These are phyloP conservation scores for Crocinoboletus sp. DNA, from an alignment of 1,284 basidiomycete genomes.

Conservation along the genomic window DNA sequence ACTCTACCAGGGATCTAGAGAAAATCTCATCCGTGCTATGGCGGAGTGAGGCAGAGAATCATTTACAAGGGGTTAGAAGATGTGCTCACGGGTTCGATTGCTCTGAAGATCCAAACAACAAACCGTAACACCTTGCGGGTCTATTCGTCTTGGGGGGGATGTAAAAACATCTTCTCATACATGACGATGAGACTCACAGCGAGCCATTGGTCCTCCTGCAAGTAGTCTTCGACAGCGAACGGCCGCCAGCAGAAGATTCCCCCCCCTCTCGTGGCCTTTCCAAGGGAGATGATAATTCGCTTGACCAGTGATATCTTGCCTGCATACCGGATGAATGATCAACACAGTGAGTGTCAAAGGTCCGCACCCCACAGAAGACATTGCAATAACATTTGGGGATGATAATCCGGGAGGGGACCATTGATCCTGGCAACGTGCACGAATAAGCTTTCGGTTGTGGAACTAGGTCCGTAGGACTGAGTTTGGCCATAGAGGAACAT, in stretches of 20 bases:
- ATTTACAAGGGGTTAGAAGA: not conserved
- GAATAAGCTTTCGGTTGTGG: constrained; percentile 55
- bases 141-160: constrained; percentile 24
- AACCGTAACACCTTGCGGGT: constrained; percentile 35
- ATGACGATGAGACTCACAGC: constrained; percentile 11
- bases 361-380: constrained; percentile 83
- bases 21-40: constrained; percentile 54
- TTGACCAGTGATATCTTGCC: constrained; percentile 84
- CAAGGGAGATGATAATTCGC: constrained; percentile 68
- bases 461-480: constrained; percentile 21
- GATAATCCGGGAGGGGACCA: constrained; percentile 83
- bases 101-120: constrained; percentile 41
- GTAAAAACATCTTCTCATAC: not conserved
- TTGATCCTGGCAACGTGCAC: constrained; percentile 79
- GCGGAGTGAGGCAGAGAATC: constrained; percentile 1
- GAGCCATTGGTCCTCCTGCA: constrained; percentile 32
- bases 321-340: constrained; percentile 29
- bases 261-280: constrained; percentile 35
- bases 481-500: constrained; percentile 66
- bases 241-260: constrained; percentile 37
- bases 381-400: constrained; percentile 90
- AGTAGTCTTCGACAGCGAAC: constrained; percentile 54
- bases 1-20: constrained; percentile 54
- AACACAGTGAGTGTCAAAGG: not conserved
- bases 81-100: constrained; percentile 41